These are phyloP conservation scores for Discostella pseudostelligera DNA, from an alignment of 108 stramenopile species.

Conservation along the genomic window DNA sequence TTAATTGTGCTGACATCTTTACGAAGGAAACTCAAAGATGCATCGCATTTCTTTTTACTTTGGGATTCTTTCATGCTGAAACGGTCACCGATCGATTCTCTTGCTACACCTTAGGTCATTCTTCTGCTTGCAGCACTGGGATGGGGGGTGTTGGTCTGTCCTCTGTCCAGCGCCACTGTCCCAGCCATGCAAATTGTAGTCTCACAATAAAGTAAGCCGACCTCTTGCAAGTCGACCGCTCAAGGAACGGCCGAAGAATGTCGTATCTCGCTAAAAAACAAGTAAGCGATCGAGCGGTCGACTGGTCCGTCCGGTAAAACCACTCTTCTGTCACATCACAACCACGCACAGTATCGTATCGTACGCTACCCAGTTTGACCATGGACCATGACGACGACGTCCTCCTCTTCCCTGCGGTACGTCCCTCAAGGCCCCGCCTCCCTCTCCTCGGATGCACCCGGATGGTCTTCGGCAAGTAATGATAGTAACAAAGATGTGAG, in stretches of 20 bases:
- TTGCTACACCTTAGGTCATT: background rate
- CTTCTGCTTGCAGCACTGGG: slow-evolving; percentile 1
- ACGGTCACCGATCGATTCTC: background rate
- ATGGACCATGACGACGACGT: background rate
- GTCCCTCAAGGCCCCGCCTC: slow-evolving; percentile 32
- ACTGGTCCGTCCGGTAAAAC: no score
- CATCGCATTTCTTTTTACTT: background rate
- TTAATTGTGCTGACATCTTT: slow-evolving; percentile 8
- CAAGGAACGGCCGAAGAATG: no score
- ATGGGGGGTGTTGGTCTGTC: slow-evolving; percentile 9
- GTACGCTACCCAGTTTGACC: no score
- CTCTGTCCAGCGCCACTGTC: no score
- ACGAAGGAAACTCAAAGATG: slow-evolving; percentile 9
- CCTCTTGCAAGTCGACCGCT: no score
- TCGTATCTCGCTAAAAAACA: no score
- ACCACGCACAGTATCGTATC: no score
- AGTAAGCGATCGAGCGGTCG: no score
- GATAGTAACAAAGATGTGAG: background rate
- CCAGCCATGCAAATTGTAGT: no score
- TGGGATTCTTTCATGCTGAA: background rate
- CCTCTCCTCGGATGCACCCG: slow-evolving; percentile 40
- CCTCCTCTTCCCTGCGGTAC: slow-evolving; percentile 15
- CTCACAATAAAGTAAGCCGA: no score
- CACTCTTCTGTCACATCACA: no score
- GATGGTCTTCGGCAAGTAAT: background rate